Conservation (phyloP, 2,329 filamentous ascomycete genomes). For the Aspergillus phoenicis region DNA sequence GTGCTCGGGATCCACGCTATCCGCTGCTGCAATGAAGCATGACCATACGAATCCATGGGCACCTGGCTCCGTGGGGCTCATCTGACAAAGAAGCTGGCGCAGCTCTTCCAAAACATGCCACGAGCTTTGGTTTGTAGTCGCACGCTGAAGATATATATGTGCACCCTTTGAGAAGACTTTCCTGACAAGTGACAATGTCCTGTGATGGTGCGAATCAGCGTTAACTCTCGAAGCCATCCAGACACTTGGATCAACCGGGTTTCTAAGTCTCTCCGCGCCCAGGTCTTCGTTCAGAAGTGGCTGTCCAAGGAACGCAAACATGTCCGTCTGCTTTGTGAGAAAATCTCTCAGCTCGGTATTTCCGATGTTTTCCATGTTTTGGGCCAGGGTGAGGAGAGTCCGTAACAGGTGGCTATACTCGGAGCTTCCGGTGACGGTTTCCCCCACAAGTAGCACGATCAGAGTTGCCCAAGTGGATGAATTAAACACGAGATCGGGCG, state of each 20-base stretch:
- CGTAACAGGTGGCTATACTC: constrained; percentile 23
- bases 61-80: constrained; percentile 34
- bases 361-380: constrained; percentile 10
- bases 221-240: constrained; percentile 1
- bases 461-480: constrained; percentile 24
- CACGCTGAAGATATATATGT: constrained; percentile 28
- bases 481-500: constrained; percentile 20
- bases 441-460: constrained; percentile 27
- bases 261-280: neutral
- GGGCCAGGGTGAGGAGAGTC: constrained; percentile 18
- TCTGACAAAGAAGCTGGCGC: constrained; percentile 29
- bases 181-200: constrained; percentile 1
- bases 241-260: neutral
- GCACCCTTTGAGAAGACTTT: constrained; percentile 26
- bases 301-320: constrained; percentile 13
- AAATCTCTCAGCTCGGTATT: constrained; percentile 13
- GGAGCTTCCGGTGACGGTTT: constrained; percentile 28
- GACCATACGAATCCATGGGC: constrained; percentile 47
- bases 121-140: constrained; percentile 16
- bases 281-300: neutral
- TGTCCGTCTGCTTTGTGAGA: constrained; percentile 23
- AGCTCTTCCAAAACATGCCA: constrained; percentile 34
- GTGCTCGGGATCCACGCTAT: constrained; percentile 40
- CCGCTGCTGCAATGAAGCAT: constrained; percentile 46
- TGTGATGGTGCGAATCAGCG: neutral